These are phyloP conservation scores for Picochlorum sp. DNA, from an alignment of 139 green algal species.

Conservation along the genomic window DNA sequence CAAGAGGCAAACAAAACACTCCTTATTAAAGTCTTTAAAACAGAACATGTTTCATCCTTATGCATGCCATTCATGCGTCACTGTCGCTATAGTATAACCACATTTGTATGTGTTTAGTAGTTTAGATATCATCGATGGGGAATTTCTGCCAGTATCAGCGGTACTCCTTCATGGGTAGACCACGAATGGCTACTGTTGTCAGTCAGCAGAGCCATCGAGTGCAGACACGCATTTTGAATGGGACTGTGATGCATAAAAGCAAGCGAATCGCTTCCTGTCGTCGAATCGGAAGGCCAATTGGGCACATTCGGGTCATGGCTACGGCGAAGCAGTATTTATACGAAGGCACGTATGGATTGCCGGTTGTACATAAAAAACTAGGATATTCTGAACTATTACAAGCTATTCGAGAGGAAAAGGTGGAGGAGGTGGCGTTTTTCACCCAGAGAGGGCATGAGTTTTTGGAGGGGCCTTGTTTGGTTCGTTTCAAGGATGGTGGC, in stretches of 20 bases:
- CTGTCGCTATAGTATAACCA: no score
- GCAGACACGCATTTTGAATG: background rate
- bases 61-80: no score
- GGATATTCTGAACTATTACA: constrained; percentile 48
- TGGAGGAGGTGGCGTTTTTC: constrained; percentile 58
- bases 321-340: constrained; percentile 31
- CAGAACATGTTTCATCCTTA: no score
- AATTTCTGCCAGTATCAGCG: no score
- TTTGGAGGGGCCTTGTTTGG: constrained; percentile 54
- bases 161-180: no score
- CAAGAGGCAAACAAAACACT: no score
- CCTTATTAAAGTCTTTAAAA: no score
- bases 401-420: constrained; percentile 43
- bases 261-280: background rate
- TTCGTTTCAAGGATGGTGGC: constrained; percentile 29
- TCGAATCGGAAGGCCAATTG: background rate
- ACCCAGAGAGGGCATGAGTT: background rate
- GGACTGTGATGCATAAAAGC: background rate
- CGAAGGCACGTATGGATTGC: constrained; percentile 31
- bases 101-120: no score
- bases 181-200: no score
- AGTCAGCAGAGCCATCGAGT: background rate
- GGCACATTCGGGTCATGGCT: background rate
- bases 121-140: no score
- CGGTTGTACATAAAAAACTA: constrained; percentile 25